Percentiles rank a stretch among this genome's conserved stretches.
These are phyloP conservation scores for Hypoxylon rubiginosum DNA, from an alignment of 2,329 filamentous ascomycete species.

Conservation along the genomic window DNA sequence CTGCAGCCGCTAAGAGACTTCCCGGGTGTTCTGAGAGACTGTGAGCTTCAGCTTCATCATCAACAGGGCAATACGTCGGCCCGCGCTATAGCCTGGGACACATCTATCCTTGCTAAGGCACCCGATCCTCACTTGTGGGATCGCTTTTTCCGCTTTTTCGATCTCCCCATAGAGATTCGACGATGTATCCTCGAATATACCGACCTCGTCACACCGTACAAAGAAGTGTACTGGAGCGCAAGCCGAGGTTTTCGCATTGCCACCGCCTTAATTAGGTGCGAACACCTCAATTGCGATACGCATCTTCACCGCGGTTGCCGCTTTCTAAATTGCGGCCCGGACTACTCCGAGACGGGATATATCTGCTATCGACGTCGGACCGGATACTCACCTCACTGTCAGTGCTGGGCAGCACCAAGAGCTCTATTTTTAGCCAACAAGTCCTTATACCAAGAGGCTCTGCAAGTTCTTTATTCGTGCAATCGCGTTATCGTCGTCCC, in stretches of 20 bases:
- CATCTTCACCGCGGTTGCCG: slow-evolving; percentile 6
- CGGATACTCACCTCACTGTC: slow-evolving; percentile 29
- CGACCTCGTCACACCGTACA: slow-evolving; percentile 22
- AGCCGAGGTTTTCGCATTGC: slow-evolving; percentile 19
- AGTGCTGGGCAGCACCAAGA: slow-evolving; percentile 23
- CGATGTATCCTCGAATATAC: slow-evolving; percentile 21
- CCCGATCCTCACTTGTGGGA: neutral
- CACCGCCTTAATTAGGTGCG: neutral
- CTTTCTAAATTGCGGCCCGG: neutral
- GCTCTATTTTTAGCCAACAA: slow-evolving; percentile 13
- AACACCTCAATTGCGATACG: neutral
- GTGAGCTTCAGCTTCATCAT: slow-evolving; percentile 16
- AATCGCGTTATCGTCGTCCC: slow-evolving; percentile 26
- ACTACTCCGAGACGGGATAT: neutral
- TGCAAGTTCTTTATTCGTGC: slow-evolving; percentile 26
- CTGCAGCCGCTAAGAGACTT: slow-evolving; percentile 18
- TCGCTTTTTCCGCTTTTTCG: slow-evolving; percentile 16
- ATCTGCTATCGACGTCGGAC: slow-evolving; percentile 12
- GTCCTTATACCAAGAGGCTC: slow-evolving; percentile 15
- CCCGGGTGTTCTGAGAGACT: slow-evolving; percentile 14
- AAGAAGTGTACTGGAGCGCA: slow-evolving; percentile 17
- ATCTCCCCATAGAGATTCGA: slow-evolving; percentile 24
- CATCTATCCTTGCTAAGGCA: slow-evolving; percentile 5
- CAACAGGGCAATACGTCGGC: neutral
- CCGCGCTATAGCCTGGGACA: slow-evolving; percentile 6